Base-by-base conservation (phyloP, 2,329 filamentous ascomycete genomes). In the Paracoccidioides brasiliensis region DNA sequence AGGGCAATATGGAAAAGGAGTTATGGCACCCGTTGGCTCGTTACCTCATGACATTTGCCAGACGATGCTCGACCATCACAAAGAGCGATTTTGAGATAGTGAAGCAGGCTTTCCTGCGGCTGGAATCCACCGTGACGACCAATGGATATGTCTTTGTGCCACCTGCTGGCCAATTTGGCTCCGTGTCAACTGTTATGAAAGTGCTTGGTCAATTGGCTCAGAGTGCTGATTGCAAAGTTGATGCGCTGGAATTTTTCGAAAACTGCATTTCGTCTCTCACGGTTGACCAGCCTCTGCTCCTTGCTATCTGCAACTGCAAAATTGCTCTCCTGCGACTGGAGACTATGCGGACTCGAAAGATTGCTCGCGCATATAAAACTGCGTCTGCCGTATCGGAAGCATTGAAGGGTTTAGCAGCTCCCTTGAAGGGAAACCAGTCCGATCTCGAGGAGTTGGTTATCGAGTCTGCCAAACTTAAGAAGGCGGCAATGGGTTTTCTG, bases 401-500 rank as follows among this genome's bases (percentile, higher is more conserved):
- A 2, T 68, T 67, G 3, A 58, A 60, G 32, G 62, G 66, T 9
- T 58, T 75, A 38, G 67, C 65, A 14, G 60, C 70, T 35, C 66
- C 69, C 32, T 56, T 74, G 8, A 70, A 69, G 57, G 73, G 73
- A 3, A 73, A 65, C 33, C 56, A 66, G 8, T 63, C 60, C 43
- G 72, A 74, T 38, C 57, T 75, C n/a, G 73, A 75, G 56, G 72
- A 74, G 38, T 61, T 75, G 4, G 60, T 75, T 12, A 63, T 74
- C 45, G 71, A 72, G 59, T 64, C 72, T 30, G 70, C 71, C 3
- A 71, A 67, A 57, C 61, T 75, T 38, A 74, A 74, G 56, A 75
- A 74, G 56, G 52, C 67, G 33, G 62, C 71, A 3, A 71, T 74
- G 64, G 63, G 63, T 44, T 67, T 56, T 44, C 33, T 57, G 9